Evolutionary conservation across 371 early-diverging fungal genomes (phyloP).

Genomic region (Apophysomyces ossiformis): DNA sequence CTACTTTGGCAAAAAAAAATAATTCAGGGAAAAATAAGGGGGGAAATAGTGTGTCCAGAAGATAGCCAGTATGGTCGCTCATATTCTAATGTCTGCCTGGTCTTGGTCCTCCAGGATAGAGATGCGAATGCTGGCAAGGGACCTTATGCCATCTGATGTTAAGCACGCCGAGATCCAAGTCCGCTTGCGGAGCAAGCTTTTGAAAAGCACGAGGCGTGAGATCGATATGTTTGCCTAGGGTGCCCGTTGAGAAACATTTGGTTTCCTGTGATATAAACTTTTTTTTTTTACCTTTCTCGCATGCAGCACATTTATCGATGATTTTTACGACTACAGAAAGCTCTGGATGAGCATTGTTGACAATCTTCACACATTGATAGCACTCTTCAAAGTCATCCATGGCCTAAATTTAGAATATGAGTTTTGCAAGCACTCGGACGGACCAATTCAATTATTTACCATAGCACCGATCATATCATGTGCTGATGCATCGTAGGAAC

Average conservation of each 20-base stretch:
- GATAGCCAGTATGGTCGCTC: neutral
- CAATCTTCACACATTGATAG: slow-evolving; percentile 40
- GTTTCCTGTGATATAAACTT: neutral
- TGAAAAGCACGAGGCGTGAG: slow-evolving; percentile 39
- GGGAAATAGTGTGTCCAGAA: too few species aligned
- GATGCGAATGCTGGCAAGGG: too few species aligned
- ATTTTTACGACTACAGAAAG: slow-evolving; percentile 26
- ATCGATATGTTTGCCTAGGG: slow-evolving; percentile 30
- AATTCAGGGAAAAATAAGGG: neutral
- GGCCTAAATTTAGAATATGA: slow-evolving; percentile 16
- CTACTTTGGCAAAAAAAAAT: neutral
- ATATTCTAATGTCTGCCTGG: neutral
- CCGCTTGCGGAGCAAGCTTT: slow-evolving; percentile 20
- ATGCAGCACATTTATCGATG: slow-evolving; percentile 42
- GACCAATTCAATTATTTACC: slow-evolving; percentile 15
- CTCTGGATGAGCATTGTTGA: slow-evolving; percentile 24
- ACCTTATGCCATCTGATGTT: slow-evolving; percentile 30
- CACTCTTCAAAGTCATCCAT: slow-evolving; percentile 39
- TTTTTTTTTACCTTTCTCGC: slow-evolving; percentile 21
- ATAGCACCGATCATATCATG: slow-evolving; percentile 41
- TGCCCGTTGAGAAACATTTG: neutral
- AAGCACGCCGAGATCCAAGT: slow-evolving; percentile 34
- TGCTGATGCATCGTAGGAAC: slow-evolving; percentile 24
- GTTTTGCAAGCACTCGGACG: too few species aligned
- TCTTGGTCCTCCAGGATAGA: too few species aligned